Evolutionary conservation across 768 basidiomycete genomes (phyloP), one percentile per base, ranked within the genome.

Genomic region (Candolleomyces aberdarensis): DNA sequence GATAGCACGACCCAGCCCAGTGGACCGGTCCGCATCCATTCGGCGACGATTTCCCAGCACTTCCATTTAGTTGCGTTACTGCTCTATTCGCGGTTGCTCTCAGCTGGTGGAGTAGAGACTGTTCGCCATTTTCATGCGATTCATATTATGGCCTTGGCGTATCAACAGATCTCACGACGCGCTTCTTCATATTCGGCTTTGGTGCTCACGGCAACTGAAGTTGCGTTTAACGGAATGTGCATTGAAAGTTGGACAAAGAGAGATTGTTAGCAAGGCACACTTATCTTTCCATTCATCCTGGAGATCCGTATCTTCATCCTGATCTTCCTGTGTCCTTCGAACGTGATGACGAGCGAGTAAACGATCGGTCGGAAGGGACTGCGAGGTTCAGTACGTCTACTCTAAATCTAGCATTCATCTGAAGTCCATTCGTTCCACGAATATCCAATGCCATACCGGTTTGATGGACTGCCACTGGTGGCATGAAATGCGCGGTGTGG

Each of bases 81-180:
- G 13, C 1, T 36, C 51, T 14, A 43, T 32, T 17, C 43, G 41
- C 44, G 47, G 5, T 22, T 54, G 51, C 7, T 54, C 59, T 15
- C 32, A 13, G 11, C 36, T 52, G 48, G 51, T 5, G 22, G 55
- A 51, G 5, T 54, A 31, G 43, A 50, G 55, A 20, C 32, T 55
- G 36, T 75, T 69, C 0, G 71, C 77, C 65, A 83, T 70, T n/a
- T 71, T 76, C 29, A 82, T 73, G 39, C 79, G 71, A 14, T 69
- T 66, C 62, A 83, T 79, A 60, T 82, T 79, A n/a, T 72, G 22
- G 75, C 74, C 64, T 80, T 83, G 1, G 74, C 66, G 56, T 80
- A n/a, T n/a, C n/a, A n/a, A n/a, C n/a, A 77, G 39, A 84, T 72
- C 64, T 83, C 82, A 51, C 63, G 61, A 49, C 71, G 71, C 11